Evolutionary conservation across 306 rosid species (phyloP).

Genomic region (Canavalia ensiformis): DNA sequence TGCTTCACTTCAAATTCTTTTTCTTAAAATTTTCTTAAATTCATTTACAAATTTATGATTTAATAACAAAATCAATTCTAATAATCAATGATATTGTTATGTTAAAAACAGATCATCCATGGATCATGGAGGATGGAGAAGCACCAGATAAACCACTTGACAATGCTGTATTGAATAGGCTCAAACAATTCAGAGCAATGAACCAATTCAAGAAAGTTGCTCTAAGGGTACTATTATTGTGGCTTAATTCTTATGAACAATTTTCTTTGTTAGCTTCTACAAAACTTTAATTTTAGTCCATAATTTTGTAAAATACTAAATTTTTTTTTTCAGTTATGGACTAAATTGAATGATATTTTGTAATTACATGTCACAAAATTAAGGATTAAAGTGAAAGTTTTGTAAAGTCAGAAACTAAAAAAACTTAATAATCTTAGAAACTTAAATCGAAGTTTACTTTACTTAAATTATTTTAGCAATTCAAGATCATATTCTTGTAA

Average conservation of each 20-base stretch:
- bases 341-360: no score
- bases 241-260: not conserved
- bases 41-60: not conserved
- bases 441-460: no score
- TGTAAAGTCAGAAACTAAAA: no score
- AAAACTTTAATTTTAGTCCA: no score
- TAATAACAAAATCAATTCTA: not conserved
- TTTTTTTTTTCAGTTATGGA: no score
- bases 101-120: conserved; percentile 65
- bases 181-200: conserved; percentile 85
- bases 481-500: not conserved
- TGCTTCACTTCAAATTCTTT: not conserved
- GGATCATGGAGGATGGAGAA: conserved; percentile 80
- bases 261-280: not conserved
- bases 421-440: no score
- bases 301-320: no score
- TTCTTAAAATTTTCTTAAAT: not conserved
- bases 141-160: conserved; percentile 73
- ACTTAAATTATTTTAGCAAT: not conserved
- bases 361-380: no score
- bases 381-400: no score
- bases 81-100: conserved; percentile 3
- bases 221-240: conserved; percentile 48
- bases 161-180: conserved; percentile 81
- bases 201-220: conserved; percentile 60